Percentiles rank a stretch among this genome's conserved stretches.
These are phyloP conservation scores for Pecoramyces ruminantium DNA, from an alignment of 192 early-diverging fungal genomes.

Conservation along the genomic window DNA sequence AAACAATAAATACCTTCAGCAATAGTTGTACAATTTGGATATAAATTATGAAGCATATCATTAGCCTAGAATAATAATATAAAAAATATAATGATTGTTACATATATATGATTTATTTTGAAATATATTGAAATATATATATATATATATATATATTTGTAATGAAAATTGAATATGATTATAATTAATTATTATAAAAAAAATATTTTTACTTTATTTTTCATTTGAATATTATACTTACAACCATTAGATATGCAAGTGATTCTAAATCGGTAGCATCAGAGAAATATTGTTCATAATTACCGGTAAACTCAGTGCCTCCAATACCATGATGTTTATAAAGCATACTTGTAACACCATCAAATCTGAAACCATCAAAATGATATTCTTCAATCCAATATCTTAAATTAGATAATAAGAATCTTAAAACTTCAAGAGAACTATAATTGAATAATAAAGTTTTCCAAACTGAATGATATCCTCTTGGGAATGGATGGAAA, in stretches of 20 bases:
- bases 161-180: no score
- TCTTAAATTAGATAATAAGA: slow-evolving; percentile 83
- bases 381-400: slow-evolving; percentile 78
- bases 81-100: no score
- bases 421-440: slow-evolving; percentile 76
- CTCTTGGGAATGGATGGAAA: slow-evolving; percentile 77
- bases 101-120: no score
- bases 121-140: no score
- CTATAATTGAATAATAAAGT: slow-evolving; percentile 83
- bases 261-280: slow-evolving; percentile 68
- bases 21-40: slow-evolving; percentile 67
- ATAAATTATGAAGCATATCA: slow-evolving; percentile 61
- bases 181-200: no score
- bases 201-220: no score
- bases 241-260: slow-evolving; percentile 80
- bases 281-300: slow-evolving; percentile 88
- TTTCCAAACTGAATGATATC: slow-evolving; percentile 87
- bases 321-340: slow-evolving; percentile 91
- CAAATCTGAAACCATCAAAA: slow-evolving; percentile 98
- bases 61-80: slow-evolving; percentile 36
- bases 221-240: no score
- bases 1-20: slow-evolving; percentile 67
- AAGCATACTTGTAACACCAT: slow-evolving; percentile 94
- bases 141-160: no score
- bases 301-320: slow-evolving; percentile 78